Conservation (phyloP, 2,329 filamentous ascomycete species). For the Pestalotiopsis sp. region DNA sequence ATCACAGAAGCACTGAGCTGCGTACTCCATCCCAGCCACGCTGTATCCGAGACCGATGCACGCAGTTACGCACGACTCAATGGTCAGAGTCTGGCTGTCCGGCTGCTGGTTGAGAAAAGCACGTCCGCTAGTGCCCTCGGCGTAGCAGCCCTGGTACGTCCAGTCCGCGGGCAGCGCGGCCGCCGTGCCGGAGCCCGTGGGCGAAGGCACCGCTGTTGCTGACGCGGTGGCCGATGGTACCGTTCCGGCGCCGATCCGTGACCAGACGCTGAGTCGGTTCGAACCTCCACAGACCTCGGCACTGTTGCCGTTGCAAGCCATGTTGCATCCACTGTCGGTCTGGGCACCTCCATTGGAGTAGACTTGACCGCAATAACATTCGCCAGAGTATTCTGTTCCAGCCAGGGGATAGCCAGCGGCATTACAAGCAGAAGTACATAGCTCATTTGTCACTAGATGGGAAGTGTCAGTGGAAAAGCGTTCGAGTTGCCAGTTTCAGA, state of each 20-base stretch:
- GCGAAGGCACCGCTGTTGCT: constrained; percentile 1
- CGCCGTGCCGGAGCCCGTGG: constrained; percentile 11
- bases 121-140: constrained; percentile 21
- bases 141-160: constrained; percentile 25
- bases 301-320: constrained; percentile 44
- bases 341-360: constrained; percentile 39
- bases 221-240: constrained; percentile 8
- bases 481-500: not conserved
- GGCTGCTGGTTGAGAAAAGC: constrained; percentile 22
- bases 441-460: constrained; percentile 21
- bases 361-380: constrained; percentile 51
- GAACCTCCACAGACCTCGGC: constrained; percentile 41
- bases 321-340: constrained; percentile 40
- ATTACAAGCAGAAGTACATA: constrained; percentile 44
- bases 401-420: constrained; percentile 41
- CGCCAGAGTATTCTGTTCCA: constrained; percentile 46
- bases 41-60: constrained; percentile 27
- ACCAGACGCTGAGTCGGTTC: constrained; percentile 22
- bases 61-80: constrained; percentile 23
- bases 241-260: constrained; percentile 12
- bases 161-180: constrained; percentile 19
- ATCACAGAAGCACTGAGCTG: constrained; percentile 32
- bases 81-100: constrained; percentile 22
- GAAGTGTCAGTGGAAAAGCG: not conserved
- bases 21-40: constrained; percentile 38